Base-by-base conservation (phyloP, 1,284 basidiomycete species). In the Cutaneotrichosporon sp. region DNA sequence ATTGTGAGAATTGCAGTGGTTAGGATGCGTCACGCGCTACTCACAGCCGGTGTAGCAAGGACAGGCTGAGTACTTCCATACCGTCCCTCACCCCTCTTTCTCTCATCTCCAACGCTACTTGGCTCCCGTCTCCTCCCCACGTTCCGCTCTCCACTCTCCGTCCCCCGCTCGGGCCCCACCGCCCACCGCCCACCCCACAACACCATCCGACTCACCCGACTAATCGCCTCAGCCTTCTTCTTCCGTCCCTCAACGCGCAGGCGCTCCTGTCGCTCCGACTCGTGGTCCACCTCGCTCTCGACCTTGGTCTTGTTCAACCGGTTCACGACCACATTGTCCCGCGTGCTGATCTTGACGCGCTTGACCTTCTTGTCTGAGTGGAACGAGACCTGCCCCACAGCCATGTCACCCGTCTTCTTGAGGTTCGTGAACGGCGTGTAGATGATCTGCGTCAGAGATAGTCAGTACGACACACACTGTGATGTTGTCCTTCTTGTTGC, bases 371-470 rank as follows among this genome's bases (percentile, higher is more conserved):
- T 91, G 76, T 97, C 93, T 63, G 84, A 90, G 72, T 96, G 90
- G 78, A 99, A 99, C 0, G 92, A 90, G 0, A 99, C 97, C 73
- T 95, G 89, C 0, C 97, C 96, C 2, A 95, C 88, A 0, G 92
- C 92, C 92, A 96, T 96, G 75, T 96, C 92, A 0, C 94, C 94
- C 9, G 90, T 90, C 91, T 97, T 97, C 90, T 92, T 94, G 64
- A 96, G 83, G 77, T 95, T 96, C 65, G 88, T 86, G 16, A 86
- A 90, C 0, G 93, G 95, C 0, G 95, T 97, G 77, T 95, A 98
- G 66, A 99, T 97, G 72, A 99, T 86, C 14, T 80, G 22, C 9
- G 10, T 32, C 57, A 56, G 38, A 30, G 31, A 11, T 14, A 21
- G 32, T 9, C 1, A 5, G 26, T 1, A 1, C 16, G 13, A 22